Percentiles rank a stretch among this genome's conserved stretches.
Evolutionary conservation across 768 basidiomycete species (phyloP).

Genomic region (Boletus insuetus): DNA sequence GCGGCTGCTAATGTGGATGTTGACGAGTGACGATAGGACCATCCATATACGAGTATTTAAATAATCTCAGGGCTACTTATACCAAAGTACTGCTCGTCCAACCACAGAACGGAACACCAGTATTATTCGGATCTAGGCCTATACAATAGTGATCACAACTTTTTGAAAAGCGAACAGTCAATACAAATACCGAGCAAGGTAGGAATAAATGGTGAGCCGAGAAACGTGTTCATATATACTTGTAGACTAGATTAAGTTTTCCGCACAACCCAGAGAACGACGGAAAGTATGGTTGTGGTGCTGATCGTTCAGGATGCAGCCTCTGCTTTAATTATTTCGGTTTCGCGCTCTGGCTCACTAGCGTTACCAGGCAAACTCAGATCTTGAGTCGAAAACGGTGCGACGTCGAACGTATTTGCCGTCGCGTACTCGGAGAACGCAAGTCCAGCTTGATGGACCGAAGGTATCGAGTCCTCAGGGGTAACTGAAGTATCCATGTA

Average conservation of each 20-base stretch:
- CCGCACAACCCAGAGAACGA: constrained; percentile 28
- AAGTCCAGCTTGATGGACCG: constrained; percentile 60
- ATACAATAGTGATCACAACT: constrained; percentile 37
- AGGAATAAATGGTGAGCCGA: constrained; percentile 35
- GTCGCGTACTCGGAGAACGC: constrained; percentile 71
- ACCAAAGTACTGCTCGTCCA: constrained; percentile 13
- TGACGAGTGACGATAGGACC: constrained; percentile 28
- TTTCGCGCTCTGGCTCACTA: constrained; percentile 61
- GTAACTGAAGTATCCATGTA: constrained; percentile 73
- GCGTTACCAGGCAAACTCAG: constrained; percentile 53
- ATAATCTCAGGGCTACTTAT: constrained; percentile 19
- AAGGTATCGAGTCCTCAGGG: constrained; percentile 61
- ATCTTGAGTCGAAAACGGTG: constrained; percentile 65
- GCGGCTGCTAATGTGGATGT: constrained; percentile 39
- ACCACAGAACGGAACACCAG: constrained; percentile 18
- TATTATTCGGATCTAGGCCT: constrained; percentile 31
- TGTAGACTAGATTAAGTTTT: constrained; percentile 31
- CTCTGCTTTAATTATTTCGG: constrained; percentile 69
- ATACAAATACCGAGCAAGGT: constrained; percentile 39
- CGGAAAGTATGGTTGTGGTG: constrained; percentile 19
- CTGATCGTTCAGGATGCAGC: constrained; percentile 34
- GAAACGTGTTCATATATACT: constrained; percentile 34
- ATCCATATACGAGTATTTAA: constrained; percentile 13
- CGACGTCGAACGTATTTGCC: constrained; percentile 66
- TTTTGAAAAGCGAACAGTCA: constrained; percentile 33